Percentiles rank a stretch among this genome's conserved stretches.
These are phyloP conservation scores for Fusarium phyllophilum DNA, from an alignment of 2,329 filamentous ascomycete species.

Conservation along the genomic window DNA sequence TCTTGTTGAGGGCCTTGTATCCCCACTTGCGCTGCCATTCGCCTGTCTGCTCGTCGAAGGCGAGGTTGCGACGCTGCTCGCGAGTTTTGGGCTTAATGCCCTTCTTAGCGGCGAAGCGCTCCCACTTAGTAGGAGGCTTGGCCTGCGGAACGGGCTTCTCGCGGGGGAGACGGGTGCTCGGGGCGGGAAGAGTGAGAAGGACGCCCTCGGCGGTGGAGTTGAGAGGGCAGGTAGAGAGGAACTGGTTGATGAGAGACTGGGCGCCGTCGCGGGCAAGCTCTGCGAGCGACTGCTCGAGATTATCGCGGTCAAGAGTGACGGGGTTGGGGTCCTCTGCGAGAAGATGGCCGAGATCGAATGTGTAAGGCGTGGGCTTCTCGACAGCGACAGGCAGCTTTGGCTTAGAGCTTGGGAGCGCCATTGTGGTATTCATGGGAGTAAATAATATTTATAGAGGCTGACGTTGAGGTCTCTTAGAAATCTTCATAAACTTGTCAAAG, in stretches of 20 bases:
- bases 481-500: background rate
- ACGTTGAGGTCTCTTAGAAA: background rate
- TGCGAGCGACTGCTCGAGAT: slow-evolving; percentile 75
- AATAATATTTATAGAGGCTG: background rate
- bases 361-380: slow-evolving; percentile 88
- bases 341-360: slow-evolving; percentile 90
- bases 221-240: slow-evolving; percentile 88
- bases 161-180: slow-evolving; percentile 78
- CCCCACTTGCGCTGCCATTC: slow-evolving; percentile 97
- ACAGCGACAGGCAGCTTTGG: slow-evolving; percentile 71
- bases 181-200: slow-evolving; percentile 78
- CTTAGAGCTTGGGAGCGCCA: slow-evolving; percentile 52
- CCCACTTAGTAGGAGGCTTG: slow-evolving; percentile 91
- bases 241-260: slow-evolving; percentile 92
- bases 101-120: slow-evolving; percentile 95
- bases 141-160: slow-evolving; percentile 89
- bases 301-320: slow-evolving; percentile 63
- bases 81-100: slow-evolving; percentile 91
- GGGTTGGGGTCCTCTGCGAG: slow-evolving; percentile 90
- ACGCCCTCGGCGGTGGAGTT: slow-evolving; percentile 76
- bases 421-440: slow-evolving; percentile 30
- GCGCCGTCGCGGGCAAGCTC: slow-evolving; percentile 86
- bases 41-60: slow-evolving; percentile 84
- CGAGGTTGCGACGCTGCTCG: slow-evolving; percentile 77
- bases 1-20: slow-evolving; percentile 90